Percentiles rank a stretch among this genome's conserved stretches.
Evolutionary conservation across 805 yeast genomes (phyloP).

Genomic region (Trichomonascus vanleenenianus): DNA sequence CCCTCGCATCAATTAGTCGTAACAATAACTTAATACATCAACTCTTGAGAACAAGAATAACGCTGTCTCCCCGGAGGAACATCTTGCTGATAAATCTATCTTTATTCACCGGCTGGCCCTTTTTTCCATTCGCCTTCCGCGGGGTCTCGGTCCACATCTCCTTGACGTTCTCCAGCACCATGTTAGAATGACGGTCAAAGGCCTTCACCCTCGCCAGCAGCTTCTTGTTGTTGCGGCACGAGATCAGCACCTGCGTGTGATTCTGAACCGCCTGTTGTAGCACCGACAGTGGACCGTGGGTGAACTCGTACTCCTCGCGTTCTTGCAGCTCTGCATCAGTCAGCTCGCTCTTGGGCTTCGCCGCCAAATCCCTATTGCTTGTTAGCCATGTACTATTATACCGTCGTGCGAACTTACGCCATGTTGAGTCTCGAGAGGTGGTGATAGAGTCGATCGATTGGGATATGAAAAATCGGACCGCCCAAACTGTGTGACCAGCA

Average conservation of each 20-base stretch:
- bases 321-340: conserved; percentile 70
- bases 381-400: no score
- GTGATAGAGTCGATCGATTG: neutral
- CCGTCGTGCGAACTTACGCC: no score
- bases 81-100: conserved; percentile 83
- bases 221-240: conserved; percentile 90
- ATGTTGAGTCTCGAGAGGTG: neutral
- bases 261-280: conserved; percentile 75
- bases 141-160: conserved; percentile 71
- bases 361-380: conserved; percentile 13
- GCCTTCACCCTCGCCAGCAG: conserved; percentile 86
- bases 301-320: conserved; percentile 83
- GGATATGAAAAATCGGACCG: neutral
- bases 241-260: conserved; percentile 72
- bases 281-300: conserved; percentile 84
- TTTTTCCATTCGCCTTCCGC: conserved; percentile 58
- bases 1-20: no score
- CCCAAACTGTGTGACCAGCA: no score
- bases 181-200: conserved; percentile 91
- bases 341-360: conserved; percentile 45
- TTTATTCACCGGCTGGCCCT: conserved; percentile 54
- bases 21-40: neutral
- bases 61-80: conserved; percentile 93
- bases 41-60: conserved; percentile 58
- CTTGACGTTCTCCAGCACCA: conserved; percentile 86